A percentile compares a stretch with the other conserved stretches of the same genome.
Conservation (phyloP, 371 early-diverging fungal species). For the Fennellomyces sp. region DNA sequence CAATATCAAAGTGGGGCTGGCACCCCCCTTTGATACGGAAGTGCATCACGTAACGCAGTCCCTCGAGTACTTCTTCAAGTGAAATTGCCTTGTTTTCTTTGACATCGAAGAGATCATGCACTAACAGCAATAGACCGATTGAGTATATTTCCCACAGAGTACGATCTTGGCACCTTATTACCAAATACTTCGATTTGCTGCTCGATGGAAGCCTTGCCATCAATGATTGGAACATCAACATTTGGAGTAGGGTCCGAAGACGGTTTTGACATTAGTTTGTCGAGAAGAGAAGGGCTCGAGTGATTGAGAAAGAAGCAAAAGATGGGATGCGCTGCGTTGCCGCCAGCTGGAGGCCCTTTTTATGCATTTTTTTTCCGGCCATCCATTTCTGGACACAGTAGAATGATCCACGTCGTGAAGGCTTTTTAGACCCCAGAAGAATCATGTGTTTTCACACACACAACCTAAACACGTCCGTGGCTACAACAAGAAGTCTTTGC, state of each 20-base stretch:
- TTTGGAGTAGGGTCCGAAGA: constrained; percentile 14
- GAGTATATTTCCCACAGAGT: too few species aligned
- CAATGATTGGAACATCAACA: constrained; percentile 44
- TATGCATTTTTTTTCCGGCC: too few species aligned
- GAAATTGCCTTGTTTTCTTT: constrained; percentile 74
- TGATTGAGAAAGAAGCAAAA: too few species aligned
- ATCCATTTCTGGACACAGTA: too few species aligned
- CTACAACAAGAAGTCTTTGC: too few species aligned
- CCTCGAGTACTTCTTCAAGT: constrained; percentile 84
- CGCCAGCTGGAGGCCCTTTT: too few species aligned
- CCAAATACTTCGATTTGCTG: constrained; percentile 89
- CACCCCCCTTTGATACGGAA: constrained; percentile 86
- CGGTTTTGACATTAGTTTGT: constrained; percentile 6
- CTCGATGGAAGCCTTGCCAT: constrained; percentile 75
- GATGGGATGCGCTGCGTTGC: too few species aligned
- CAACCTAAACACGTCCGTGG: too few species aligned
- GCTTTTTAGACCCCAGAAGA: too few species aligned
- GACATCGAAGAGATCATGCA: constrained; percentile 69
- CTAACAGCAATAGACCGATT: constrained; percentile 16
- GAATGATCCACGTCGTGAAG: too few species aligned
- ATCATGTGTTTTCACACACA: too few species aligned
- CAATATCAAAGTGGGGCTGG: constrained; percentile 79
- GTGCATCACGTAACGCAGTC: constrained; percentile 94
- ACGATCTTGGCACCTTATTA: too few species aligned
- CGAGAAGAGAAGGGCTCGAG: neutral